These are phyloP conservation scores for Cyphellophora attinorum DNA, from an alignment of 2,329 filamentous ascomycete species.

Conservation along the genomic window DNA sequence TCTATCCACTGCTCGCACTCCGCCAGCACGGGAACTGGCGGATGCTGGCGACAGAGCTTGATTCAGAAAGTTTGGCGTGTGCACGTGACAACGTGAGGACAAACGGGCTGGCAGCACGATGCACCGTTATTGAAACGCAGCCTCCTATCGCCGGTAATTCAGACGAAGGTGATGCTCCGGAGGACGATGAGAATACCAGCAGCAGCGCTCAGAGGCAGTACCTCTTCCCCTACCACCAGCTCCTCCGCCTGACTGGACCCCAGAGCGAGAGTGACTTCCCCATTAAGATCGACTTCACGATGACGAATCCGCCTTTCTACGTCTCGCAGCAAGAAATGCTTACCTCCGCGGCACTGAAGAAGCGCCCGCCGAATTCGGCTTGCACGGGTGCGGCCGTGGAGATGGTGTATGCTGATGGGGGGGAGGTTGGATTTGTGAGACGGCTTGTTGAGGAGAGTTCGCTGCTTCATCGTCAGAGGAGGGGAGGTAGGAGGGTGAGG, in stretches of 20 bases:
- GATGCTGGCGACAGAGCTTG: constrained; percentile 72
- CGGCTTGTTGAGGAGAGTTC: constrained; percentile 64
- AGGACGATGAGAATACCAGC: constrained; percentile 37
- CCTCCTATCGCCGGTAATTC: constrained; percentile 36
- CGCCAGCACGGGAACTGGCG: constrained; percentile 58
- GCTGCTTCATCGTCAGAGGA: constrained; percentile 28
- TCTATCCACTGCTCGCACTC: constrained; percentile 79
- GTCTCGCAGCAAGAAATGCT: constrained; percentile 60
- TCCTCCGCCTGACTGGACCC: not conserved
- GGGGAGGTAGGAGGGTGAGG: not conserved
- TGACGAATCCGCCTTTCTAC: constrained; percentile 96
- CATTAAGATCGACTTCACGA: constrained; percentile 71
- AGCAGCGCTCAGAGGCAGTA: not conserved
- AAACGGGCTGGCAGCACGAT: constrained; percentile 54
- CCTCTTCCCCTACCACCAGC: not conserved
- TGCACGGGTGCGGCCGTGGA: constrained; percentile 70
- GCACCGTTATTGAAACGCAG: not conserved
- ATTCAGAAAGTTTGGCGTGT: constrained; percentile 56
- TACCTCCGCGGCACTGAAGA: constrained; percentile 56
- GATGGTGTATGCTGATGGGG: constrained; percentile 68
- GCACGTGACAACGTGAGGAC: constrained; percentile 57
- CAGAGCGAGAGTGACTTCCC: too few species aligned
- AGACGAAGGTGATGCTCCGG: constrained; percentile 45
- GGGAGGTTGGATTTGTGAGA: constrained; percentile 65
- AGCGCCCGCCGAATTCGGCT: constrained; percentile 54